These are phyloP conservation scores for Suhomyces emberorum DNA, from an alignment of 805 yeast species.

Conservation along the genomic window DNA sequence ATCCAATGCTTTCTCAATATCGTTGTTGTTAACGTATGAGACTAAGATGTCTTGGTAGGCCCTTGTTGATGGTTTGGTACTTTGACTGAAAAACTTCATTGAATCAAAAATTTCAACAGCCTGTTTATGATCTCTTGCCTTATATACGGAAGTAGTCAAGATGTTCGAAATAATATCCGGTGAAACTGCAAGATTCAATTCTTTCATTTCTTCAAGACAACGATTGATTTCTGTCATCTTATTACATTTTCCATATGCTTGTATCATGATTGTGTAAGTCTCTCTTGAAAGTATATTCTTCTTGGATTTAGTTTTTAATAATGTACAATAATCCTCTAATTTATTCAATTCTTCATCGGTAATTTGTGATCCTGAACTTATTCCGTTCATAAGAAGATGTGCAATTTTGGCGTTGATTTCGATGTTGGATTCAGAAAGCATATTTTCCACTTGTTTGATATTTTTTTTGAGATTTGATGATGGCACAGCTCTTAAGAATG, in stretches of 20 bases:
- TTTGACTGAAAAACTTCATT: constrained; percentile 72
- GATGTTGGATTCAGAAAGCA: constrained; percentile 35
- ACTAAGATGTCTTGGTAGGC: constrained; percentile 73
- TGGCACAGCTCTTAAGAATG: constrained; percentile 42
- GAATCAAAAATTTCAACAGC: constrained; percentile 77
- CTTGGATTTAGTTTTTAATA: constrained; percentile 18
- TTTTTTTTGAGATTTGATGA: constrained; percentile 27
- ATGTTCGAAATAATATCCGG: constrained; percentile 51
- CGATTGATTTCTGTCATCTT: constrained; percentile 38
- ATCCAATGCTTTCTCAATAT: constrained; percentile 73
- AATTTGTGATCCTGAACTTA: constrained; percentile 22
- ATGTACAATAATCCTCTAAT: constrained; percentile 32
- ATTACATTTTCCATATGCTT: constrained; percentile 42
- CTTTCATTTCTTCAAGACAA: constrained; percentile 36
- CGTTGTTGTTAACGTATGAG: constrained; percentile 56
- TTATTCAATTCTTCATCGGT: constrained; percentile 17
- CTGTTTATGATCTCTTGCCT: constrained; percentile 47
- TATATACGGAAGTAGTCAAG: constrained; percentile 56
- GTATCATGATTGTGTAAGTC: constrained; percentile 44
- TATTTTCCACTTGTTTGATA: constrained; percentile 33
- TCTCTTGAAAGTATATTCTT: constrained; percentile 29
- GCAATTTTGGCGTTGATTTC: constrained; percentile 28
- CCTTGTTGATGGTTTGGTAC: constrained; percentile 61
- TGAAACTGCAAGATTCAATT: constrained; percentile 38
- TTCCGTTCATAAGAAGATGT: constrained; percentile 36